Evolutionary conservation across 495 filamentous ascomycete genomes (phyloP).

Genomic region (Hypoxylon perforatum): DNA sequence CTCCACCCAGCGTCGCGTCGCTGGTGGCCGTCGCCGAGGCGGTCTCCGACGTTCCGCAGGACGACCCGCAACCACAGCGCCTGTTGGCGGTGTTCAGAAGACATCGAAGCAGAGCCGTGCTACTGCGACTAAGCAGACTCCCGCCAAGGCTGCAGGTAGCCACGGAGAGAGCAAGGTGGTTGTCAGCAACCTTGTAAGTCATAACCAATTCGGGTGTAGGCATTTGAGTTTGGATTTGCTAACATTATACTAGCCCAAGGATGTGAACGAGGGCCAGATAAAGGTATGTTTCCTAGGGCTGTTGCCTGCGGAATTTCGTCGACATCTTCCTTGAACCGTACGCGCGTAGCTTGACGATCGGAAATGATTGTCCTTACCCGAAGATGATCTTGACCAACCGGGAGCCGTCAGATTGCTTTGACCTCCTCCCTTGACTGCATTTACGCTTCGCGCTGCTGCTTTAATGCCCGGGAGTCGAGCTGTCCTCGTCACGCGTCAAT

Average conservation of each 20-base stretch:
- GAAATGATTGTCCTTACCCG: constrained; percentile 56
- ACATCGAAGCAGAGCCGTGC: constrained; percentile 70
- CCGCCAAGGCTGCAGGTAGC: constrained; percentile 67
- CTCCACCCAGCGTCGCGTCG: constrained; percentile 72
- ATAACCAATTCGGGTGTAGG: background rate
- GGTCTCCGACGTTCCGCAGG: constrained; percentile 60
- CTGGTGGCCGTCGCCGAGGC: constrained; percentile 64
- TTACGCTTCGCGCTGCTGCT: constrained; percentile 42
- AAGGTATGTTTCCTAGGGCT: constrained; percentile 95
- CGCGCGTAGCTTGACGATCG: constrained; percentile 52
- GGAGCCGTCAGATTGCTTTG: constrained; percentile 46
- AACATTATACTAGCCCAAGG: constrained; percentile 77
- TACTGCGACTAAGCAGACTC: constrained; percentile 67
- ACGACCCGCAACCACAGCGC: constrained; percentile 65
- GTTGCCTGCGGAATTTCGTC: constrained; percentile 65
- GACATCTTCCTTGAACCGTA: constrained; percentile 58
- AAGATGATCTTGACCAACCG: constrained; percentile 37
- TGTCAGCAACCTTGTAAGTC: constrained; percentile 93
- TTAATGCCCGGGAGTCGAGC: constrained; percentile 57
- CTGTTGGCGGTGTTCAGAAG: constrained; percentile 91
- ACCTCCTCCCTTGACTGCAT: constrained; percentile 51
- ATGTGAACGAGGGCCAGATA: constrained; percentile 94
- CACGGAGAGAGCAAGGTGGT: constrained; percentile 91
- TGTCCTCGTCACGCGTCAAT: constrained; percentile 54
- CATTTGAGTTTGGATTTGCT: constrained; percentile 49